Percentiles rank a stretch among this genome's conserved stretches.
Evolutionary conservation across 805 yeast species (phyloP).

Genomic region (Cyberlindnera mycetangii): DNA sequence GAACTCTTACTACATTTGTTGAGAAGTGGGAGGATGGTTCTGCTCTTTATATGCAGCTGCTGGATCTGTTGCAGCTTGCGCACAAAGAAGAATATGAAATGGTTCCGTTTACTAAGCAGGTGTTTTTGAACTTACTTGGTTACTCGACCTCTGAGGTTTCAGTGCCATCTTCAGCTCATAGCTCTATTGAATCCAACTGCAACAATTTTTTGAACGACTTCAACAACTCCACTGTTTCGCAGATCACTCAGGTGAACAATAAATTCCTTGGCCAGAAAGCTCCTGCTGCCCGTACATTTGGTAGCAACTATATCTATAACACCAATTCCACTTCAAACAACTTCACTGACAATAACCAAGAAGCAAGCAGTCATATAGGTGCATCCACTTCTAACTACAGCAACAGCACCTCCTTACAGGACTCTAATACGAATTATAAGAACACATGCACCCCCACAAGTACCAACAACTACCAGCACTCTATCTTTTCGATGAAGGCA

Average conservation of each 20-base stretch:
- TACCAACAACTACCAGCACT: neutral
- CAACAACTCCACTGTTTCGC: neutral
- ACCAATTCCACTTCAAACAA: neutral
- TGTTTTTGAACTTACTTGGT: slow-evolving; percentile 2
- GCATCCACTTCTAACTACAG: neutral
- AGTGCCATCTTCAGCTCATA: neutral
- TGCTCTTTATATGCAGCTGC: slow-evolving; percentile 17
- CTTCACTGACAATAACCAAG: neutral
- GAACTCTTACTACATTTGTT: slow-evolving; percentile 26
- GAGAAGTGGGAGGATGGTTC: slow-evolving; percentile 36
- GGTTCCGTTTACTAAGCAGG: slow-evolving; percentile 1
- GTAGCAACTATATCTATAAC: neutral
- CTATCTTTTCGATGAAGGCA: neutral
- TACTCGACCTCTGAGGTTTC: neutral
- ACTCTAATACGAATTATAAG: neutral
- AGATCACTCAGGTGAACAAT: neutral
- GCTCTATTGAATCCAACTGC: neutral
- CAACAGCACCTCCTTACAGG: neutral
- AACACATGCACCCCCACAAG: neutral
- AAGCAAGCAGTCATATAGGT: no score
- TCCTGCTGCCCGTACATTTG: neutral
- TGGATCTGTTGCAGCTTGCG: slow-evolving; percentile 5
- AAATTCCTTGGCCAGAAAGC: neutral
- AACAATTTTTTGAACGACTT: neutral
- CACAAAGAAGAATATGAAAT: neutral